These are phyloP conservation scores for Eutrema salsugineum DNA, from an alignment of 441 rosid genomes.

Conservation along the genomic window DNA sequence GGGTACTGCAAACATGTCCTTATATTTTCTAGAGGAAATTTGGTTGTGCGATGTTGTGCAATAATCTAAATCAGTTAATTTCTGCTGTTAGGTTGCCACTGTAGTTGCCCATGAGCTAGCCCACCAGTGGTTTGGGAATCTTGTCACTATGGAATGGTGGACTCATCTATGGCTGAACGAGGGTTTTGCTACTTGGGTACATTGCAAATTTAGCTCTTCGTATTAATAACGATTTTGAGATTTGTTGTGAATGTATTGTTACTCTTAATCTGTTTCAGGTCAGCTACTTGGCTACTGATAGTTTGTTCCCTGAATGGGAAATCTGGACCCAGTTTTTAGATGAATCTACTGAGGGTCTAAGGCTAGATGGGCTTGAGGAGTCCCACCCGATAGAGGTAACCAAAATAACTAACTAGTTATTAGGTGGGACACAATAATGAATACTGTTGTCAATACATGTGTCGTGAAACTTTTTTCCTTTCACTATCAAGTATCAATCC, in stretches of 20 bases:
- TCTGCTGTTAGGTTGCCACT: constrained; percentile 65
- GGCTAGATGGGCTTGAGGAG: constrained; percentile 89
- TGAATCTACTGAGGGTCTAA: constrained; percentile 79
- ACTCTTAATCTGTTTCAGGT: constrained; percentile 51
- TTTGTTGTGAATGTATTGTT: neutral
- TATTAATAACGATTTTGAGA: neutral
- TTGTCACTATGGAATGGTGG: constrained; percentile 99
- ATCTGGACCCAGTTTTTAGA: constrained; percentile 98
- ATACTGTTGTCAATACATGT: neutral
- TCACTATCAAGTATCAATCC: neutral
- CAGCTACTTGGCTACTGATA: constrained; percentile 90
- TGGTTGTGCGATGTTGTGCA: neutral
- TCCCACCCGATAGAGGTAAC: constrained; percentile 98
- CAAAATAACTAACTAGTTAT: neutral
- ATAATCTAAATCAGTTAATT: neutral
- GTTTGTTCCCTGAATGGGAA: constrained; percentile 95
- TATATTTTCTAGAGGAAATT: neutral
- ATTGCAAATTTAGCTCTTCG: constrained; percentile 15
- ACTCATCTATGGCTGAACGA: constrained; percentile 96
- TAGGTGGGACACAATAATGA: neutral
- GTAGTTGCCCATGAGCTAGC: constrained; percentile 98
- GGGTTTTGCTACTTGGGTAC: constrained; percentile 99
- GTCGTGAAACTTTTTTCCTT: neutral
- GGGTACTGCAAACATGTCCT: constrained; percentile 44
- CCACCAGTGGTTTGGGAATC: constrained; percentile 99